Evolutionary conservation across 768 basidiomycete species (phyloP), one percentile per base, ranked within the genome.

Genomic region (Rhizopogon vesiculosus): DNA sequence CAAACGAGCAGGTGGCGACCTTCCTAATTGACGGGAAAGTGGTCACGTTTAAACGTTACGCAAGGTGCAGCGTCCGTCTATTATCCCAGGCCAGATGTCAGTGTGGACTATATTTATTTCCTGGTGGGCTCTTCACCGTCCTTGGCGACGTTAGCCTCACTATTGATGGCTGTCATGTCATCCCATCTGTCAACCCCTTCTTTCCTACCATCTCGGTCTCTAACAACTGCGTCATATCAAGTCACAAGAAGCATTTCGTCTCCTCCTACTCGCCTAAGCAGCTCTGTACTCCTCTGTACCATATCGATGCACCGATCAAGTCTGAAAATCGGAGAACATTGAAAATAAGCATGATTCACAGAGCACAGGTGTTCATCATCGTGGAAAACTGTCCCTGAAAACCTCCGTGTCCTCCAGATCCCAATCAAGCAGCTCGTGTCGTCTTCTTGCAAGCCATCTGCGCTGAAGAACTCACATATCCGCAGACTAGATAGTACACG

Each of bases 191-290:
- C 8, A 49, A 64, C 2, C 42, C 61, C n/a, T 57, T 61, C 13
- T 52, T 58, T 7, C 78, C 78, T 25, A 78, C 77, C 1, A 87
- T 89, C n/a, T 82, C 87, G 5, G 71, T 91, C 16, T 74, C 75
- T 8, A 87, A 87, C 66, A 78, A 82, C 66, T 83, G 85, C 7
- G 79, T 82, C 38, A 76, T 90, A 42, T 84, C 85, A 58, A 84
- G 90, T 13, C 82, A 82, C 64, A 77, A 76, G 43, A 90, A 89
- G 62, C 76, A 80, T 6, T 91, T 91, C 66, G 71, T 75, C n/a
- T 90, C 89, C 66, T 75, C 76, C 5, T 90, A 90, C 62, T 89
- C 88, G 2, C 87, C 89, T 5, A 89, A 89, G 64, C 83, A 87
- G 44, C 70, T 86, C 31, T 82, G 87, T 22, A 72, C 79, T 15